Evolutionary conservation across 306 rosid genomes (phyloP).

Genomic region (Cicer cuneatum): DNA sequence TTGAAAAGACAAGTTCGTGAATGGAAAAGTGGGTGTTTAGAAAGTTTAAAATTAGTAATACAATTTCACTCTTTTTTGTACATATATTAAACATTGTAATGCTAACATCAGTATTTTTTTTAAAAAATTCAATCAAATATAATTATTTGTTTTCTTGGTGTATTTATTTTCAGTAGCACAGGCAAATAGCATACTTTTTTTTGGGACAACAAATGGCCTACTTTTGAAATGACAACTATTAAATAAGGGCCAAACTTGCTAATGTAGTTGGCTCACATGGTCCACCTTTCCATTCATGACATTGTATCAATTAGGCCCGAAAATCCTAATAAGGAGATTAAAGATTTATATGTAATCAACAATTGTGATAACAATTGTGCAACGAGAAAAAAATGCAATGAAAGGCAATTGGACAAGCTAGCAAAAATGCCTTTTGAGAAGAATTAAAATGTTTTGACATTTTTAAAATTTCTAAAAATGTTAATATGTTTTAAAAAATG

Average conservation of each 20-base stretch:
- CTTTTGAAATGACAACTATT: background rate
- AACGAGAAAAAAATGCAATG: too few relatives aligned
- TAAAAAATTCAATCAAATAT: background rate
- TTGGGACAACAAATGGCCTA: background rate
- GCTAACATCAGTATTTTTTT: background rate
- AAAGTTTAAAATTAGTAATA: background rate
- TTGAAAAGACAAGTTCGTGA: background rate
- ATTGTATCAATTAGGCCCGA: background rate
- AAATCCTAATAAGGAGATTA: too few relatives aligned
- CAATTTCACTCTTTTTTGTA: background rate
- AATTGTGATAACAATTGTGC: too few relatives aligned
- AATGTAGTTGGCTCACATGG: background rate
- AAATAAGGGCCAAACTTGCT: background rate
- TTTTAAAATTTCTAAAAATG: too few relatives aligned
- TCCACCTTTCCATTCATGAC: constrained; percentile 23
- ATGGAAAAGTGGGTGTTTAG: background rate
- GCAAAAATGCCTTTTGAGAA: too few relatives aligned
- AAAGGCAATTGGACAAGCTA: too few relatives aligned
- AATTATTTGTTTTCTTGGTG: background rate
- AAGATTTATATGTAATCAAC: too few relatives aligned
- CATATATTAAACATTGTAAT: background rate
- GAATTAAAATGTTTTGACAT: too few relatives aligned
- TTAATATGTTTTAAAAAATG: too few relatives aligned
- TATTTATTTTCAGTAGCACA: background rate
- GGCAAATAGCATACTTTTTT: background rate